Conservation (phyloP, 306 rosid species). For the Chamaecrista fasciculata region DNA sequence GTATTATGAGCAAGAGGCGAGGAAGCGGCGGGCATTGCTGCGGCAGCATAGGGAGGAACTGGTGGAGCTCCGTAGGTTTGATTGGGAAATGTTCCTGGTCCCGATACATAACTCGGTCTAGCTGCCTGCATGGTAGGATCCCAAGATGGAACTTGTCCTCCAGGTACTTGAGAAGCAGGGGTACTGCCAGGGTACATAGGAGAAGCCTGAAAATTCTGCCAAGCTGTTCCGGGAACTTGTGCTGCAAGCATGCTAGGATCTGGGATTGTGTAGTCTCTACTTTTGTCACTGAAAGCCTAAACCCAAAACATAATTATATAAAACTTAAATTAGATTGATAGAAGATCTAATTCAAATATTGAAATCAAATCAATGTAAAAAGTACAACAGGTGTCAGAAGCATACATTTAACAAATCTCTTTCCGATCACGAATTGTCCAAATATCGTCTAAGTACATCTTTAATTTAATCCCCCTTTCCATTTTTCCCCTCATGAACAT, state of each 20-base stretch:
- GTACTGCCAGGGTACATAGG: slow-evolving; percentile 49
- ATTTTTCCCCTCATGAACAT: slow-evolving; percentile 56
- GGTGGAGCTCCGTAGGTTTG: slow-evolving; percentile 50
- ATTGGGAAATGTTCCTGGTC: slow-evolving; percentile 51
- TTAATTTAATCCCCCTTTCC: slow-evolving; percentile 37
- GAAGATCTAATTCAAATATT: slow-evolving; percentile 9
- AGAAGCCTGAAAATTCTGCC: slow-evolving; percentile 55
- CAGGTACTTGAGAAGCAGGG: slow-evolving; percentile 55
- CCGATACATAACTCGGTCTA: slow-evolving; percentile 45
- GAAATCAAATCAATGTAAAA: slow-evolving; percentile 23
- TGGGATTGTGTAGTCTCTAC: slow-evolving; percentile 65
- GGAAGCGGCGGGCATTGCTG: slow-evolving; percentile 51
- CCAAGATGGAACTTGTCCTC: slow-evolving; percentile 71
- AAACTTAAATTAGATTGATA: slow-evolving; percentile 20
- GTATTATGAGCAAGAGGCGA: slow-evolving; percentile 45
- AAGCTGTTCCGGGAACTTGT: slow-evolving; percentile 38
- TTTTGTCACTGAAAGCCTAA: slow-evolving; percentile 89
- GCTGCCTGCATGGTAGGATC: slow-evolving; percentile 61
- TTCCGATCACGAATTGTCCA: slow-evolving; percentile 59
- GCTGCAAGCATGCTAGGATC: slow-evolving; percentile 45
- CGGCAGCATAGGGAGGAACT: slow-evolving; percentile 41
- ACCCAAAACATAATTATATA: slow-evolving; percentile 11
- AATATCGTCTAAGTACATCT: slow-evolving; percentile 56
- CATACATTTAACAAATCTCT: slow-evolving; percentile 67
- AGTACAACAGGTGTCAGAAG: slow-evolving; percentile 57